phyloP scores from a whole-genome alignment of 345 rosid genomes.

The Aquilaria sinensis region DNA sequence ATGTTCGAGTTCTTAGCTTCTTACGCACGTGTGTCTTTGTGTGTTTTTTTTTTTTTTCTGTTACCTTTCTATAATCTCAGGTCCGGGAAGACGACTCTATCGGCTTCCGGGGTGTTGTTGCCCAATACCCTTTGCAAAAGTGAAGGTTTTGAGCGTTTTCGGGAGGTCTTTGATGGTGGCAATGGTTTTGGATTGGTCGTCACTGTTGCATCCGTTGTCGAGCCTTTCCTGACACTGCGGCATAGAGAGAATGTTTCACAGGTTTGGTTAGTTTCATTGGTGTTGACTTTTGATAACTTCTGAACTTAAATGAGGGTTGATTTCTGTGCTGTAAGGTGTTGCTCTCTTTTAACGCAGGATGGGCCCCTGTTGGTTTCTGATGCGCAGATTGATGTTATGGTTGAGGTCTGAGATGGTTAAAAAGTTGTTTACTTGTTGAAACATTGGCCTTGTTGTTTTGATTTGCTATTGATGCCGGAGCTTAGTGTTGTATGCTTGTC shows the following conservation, averaged over 20 bases:
- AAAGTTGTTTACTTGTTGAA: conserved; percentile 15
- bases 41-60: not conserved
- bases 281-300: not conserved
- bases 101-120: conserved; percentile 83
- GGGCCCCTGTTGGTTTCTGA: conserved; percentile 65
- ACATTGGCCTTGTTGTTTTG: not conserved
- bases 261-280: conserved; percentile 28
- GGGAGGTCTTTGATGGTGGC: conserved; percentile 20
- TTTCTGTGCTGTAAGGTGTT: conserved; percentile 4
- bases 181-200: conserved; percentile 39
- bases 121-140: conserved; percentile 36
- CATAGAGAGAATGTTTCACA: conserved; percentile 38
- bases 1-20: not conserved
- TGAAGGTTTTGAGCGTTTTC: conserved; percentile 30
- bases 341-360: conserved; percentile 38
- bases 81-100: conserved; percentile 75
- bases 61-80: conserved; percentile 23
- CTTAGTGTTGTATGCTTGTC: not conserved
- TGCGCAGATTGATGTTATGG: conserved; percentile 64
- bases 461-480: not conserved
- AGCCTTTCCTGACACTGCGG: conserved; percentile 52
- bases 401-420: conserved; percentile 48
- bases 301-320: not conserved
- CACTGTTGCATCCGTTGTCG: conserved; percentile 83
- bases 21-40: not conserved